Conservation (phyloP, 2,329 filamentous ascomycete genomes). For the Coleophoma cylindrospora region DNA sequence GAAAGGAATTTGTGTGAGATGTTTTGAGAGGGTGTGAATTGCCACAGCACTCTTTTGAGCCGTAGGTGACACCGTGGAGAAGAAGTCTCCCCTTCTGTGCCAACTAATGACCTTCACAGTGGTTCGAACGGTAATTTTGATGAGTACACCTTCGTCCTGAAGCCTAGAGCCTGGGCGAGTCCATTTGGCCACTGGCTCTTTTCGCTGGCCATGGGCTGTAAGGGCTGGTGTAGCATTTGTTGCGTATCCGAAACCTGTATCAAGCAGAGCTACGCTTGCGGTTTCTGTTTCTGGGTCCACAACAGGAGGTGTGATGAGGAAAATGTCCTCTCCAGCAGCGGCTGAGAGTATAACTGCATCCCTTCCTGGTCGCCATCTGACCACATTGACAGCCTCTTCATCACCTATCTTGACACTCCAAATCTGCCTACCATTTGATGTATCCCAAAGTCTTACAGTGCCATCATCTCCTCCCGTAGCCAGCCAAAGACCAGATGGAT, state of each 20-base stretch:
- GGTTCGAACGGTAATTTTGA: constrained; percentile 75
- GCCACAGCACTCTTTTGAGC: constrained; percentile 77
- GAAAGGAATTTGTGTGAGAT: constrained; percentile 93
- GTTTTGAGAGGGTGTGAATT: constrained; percentile 92
- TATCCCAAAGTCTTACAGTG: constrained; percentile 84
- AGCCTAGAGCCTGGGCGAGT: constrained; percentile 69
- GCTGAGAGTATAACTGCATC: constrained; percentile 79
- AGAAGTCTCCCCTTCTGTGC: constrained; percentile 92
- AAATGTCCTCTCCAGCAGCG: constrained; percentile 79
- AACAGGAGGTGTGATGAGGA: constrained; percentile 73
- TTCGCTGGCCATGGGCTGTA: constrained; percentile 53
- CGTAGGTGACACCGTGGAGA: constrained; percentile 82
- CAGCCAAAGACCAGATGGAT: constrained; percentile 79
- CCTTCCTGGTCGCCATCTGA: constrained; percentile 83
- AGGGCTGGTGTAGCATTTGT: constrained; percentile 53
- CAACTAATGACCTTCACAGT: constrained; percentile 85
- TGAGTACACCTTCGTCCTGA: constrained; percentile 71
- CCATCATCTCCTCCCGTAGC: constrained; percentile 95
- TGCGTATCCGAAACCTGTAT: constrained; percentile 93
- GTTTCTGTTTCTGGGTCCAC: constrained; percentile 69
- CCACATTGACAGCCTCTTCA: constrained; percentile 75
- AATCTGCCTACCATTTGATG: constrained; percentile 78
- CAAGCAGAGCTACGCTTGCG: constrained; percentile 69
- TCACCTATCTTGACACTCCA: constrained; percentile 79
- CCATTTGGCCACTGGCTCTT: constrained; percentile 79